Evolutionary conservation across 1,284 basidiomycete species (phyloP), one percentile per base, ranked within the genome.

Genomic region (Moniliella sp.): DNA sequence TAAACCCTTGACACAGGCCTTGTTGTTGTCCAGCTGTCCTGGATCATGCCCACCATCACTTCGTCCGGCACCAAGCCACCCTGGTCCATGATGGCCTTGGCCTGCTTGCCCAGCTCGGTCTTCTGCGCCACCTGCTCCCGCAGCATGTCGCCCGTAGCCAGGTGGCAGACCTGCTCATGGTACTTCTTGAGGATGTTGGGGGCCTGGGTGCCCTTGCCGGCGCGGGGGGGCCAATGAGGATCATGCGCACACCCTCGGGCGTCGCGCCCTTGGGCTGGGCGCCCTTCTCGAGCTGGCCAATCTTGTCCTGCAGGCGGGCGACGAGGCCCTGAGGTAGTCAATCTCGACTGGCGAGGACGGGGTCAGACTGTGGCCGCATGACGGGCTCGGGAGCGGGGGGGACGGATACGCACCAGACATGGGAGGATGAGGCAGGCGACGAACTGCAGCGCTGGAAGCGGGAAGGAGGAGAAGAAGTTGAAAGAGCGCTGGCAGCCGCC

Each of bases 141-240:
- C 12, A 58, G 33, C 11, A 53, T 34, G 26, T 57, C 55, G 25
- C 55, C 55, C 0, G 50, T 53, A 1, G 46, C 42, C 14, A 58
- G 37, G 23, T 44, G 35, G 69, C 88, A 97, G 33, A 97, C 74
- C 1, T 31, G 26, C 26, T 55, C 33, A 25, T 30, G n/a, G 37
- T 43, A 45, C 18, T 43, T 30, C n/a, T 38, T 32, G 23, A 50
- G 36, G 0, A 58, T 28, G 9, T 50, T 42, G 1, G 38, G 34
- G 2, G 51, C 52, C 13, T 50, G 47, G 2, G 55, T 58, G 25
- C 55, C 55, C 27, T 58, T 58, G 29, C 55, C 55, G 51, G 88
- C 82, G 53, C 88, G 88, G 30, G 88, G 45, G 88, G 88, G 39
- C 88, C 88, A 54, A 97, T 70, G 46, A 97, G 71, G 53, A 97